Evolutionary conservation across 1,139 yeast genomes (phyloP), one percentile per base, ranked within the genome.

Genomic region (Saccharomyces hybrid): DNA sequence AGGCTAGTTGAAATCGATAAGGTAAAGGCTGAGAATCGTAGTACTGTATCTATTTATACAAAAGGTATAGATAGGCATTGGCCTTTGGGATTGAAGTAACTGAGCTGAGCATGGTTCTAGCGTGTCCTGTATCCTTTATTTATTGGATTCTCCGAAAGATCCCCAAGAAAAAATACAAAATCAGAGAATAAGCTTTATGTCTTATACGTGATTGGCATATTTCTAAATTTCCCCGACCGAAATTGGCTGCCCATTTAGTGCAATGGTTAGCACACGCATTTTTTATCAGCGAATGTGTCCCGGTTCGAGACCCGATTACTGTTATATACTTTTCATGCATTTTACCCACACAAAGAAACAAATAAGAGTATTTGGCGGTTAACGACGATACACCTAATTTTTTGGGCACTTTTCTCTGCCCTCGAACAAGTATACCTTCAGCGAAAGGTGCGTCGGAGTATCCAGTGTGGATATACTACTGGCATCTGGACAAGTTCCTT

Each of bases 281-380:
- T 64, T 64, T 63, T 63, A 67, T 70, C 71, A 70, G 71, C 64
- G 69, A 63, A 62, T 64, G 67, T 62, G 71, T 68, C 70, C 70
- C 69, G 66, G 71, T 68, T 68, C 71, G 71, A 68, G 60, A 67
- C 71, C 66, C 70, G 70, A 69, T 28, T 49, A 14, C 24, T 48
- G 26, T 48, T 48, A 32, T 48, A 12, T 21, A 21, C 26, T 8
- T 14, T 47, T 27, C 11, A 47, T 47, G 28, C 31, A 27, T 26
- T 27, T 24, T 47, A 16, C 21, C 31, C 12, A 26, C 32, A 21
- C 27, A 44, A 24, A 44, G 27, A 19, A 42, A 14, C 47, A 42
- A 19, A 42, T 3, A 42, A 42, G 26, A 42, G 29, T 32, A 14
- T 29, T 19, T 32, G 31, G 28, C 32, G n/a, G 32, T 9, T 9